phyloP scores from a whole-genome alignment of 129 eudicot genomes.

The Glebionis coronaria region DNA sequence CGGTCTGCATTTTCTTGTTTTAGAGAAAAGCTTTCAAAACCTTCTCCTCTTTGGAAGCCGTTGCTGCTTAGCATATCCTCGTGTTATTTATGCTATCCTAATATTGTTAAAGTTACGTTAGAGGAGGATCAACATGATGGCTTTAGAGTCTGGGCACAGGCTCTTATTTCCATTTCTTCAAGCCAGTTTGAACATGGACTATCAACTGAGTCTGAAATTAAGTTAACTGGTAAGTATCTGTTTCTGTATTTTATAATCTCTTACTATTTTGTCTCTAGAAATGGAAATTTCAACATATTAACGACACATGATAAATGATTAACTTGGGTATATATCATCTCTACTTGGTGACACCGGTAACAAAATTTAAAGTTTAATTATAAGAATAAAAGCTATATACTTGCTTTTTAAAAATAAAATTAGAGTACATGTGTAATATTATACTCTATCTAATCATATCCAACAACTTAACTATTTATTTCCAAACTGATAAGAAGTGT shows the following conservation, averaged over 20 bases:
- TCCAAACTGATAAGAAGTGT: too few relatives aligned
- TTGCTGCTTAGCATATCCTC: conserved; percentile 64
- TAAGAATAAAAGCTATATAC: too few relatives aligned
- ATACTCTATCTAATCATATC: too few relatives aligned
- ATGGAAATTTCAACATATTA: neutral
- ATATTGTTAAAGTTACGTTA: conserved; percentile 42
- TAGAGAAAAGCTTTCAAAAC: conserved; percentile 40
- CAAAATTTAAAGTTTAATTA: neutral
- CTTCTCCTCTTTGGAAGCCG: conserved; percentile 69
- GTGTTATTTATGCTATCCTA: conserved; percentile 61
- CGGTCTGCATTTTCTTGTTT: conserved; percentile 61
- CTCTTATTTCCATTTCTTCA: conserved; percentile 45
- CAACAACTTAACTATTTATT: too few relatives aligned
- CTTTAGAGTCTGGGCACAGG: conserved; percentile 49
- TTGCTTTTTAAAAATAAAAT: too few relatives aligned
- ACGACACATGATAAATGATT: too few relatives aligned
- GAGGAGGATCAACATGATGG: conserved; percentile 54
- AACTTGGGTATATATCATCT: too few relatives aligned
- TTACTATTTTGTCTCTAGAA: neutral
- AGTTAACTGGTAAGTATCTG: conserved; percentile 51
- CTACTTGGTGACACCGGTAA: too few relatives aligned
- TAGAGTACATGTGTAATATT: too few relatives aligned
- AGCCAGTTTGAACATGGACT: conserved; percentile 49
- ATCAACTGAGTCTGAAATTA: conserved; percentile 55
- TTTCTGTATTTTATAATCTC: neutral